Evolutionary conservation across 495 filamentous ascomycete genomes (phyloP), one percentile per base, ranked within the genome.

Genomic region (Penicillium herquei): DNA sequence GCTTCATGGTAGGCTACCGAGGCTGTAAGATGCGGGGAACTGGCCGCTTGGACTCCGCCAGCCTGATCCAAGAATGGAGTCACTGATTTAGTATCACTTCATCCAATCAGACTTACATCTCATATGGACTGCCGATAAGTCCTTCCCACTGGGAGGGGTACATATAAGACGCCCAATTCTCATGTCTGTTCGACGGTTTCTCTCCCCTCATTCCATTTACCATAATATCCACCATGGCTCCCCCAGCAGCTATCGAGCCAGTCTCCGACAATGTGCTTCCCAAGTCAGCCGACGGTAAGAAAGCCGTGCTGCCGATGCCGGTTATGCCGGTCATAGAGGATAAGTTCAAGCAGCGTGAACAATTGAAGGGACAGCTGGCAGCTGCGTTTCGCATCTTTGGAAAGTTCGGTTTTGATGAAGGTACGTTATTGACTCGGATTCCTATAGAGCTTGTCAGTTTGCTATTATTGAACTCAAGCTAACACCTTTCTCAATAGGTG

Each of bases 321-420:
- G 4, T 4, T 26, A 26, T 26, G 21, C 21, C 21, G 4, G 21
- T 26, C 21, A 4, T 2, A 4, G 70, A 78, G 5, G 79, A 87
- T 66, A 82, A 82, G 51, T 72, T 82, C 56, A 63, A 84, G 54
- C 84, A 88, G 67, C 76, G 85, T 8, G 79, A 82, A 39, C 88
- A 84, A 57, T 74, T 86, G 42, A 89, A 89, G 64, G 82, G 82
- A 40, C 74, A 84, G 8, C 73, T 90, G 11, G 86, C 83, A 6
- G 78, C 84, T 3, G 87, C 86, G 11, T 88, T 87, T 62, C 73
- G 86, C 18, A 85, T 90, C 50, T 88, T 90, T 52, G 86, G 83
- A 7, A 85, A 87, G 64, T 76, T 81, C 51, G 84, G 84, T 14
- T 88, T 83, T 57, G 84, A 87, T 50, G 84, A 87, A 63, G 79